Conservation (phyloP, 371 early-diverging fungal species). For the Mucor circinelloides region DNA sequence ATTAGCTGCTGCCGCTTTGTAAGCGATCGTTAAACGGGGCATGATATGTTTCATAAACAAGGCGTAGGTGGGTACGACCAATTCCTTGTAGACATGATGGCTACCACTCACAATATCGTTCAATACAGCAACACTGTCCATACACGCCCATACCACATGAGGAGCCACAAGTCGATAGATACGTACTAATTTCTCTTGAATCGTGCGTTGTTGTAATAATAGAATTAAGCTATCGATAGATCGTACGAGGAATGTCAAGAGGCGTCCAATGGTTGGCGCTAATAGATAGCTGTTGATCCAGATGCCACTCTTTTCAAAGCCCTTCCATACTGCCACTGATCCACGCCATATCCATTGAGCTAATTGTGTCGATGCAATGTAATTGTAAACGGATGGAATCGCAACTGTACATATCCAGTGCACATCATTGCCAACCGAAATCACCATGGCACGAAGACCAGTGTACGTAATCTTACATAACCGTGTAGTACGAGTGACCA, state of each 20-base stretch:
- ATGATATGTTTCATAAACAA: slow-evolving; percentile 20
- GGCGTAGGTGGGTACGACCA: slow-evolving; percentile 12
- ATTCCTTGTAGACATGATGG: neutral
- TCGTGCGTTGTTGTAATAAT: slow-evolving; percentile 10
- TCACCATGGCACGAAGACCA: slow-evolving; percentile 4
- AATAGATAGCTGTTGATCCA: neutral
- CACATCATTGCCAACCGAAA: slow-evolving; percentile 23
- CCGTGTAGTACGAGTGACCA: slow-evolving; percentile 7
- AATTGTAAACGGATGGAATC: slow-evolving; percentile 13
- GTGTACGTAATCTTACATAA: slow-evolving; percentile 19
- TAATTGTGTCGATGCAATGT: slow-evolving; percentile 9
- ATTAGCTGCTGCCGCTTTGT: neutral
- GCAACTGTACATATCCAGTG: slow-evolving; percentile 17
- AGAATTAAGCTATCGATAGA: slow-evolving; percentile 17
- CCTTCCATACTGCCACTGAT: neutral
- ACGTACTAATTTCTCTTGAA: slow-evolving; percentile 6
- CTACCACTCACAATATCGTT: neutral
- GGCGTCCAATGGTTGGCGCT: slow-evolving; percentile 19
- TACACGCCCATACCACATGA: slow-evolving; percentile 2
- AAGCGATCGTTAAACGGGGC: slow-evolving; percentile 17
- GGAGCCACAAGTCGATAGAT: slow-evolving; percentile 11
- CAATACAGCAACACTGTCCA: neutral
- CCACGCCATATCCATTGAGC: neutral
- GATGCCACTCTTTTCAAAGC: neutral
- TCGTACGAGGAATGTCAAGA: slow-evolving; percentile 10